Evolutionary conservation across 1,139 yeast genomes (phyloP), one percentile per base, ranked within the genome.

Genomic region (Candida glucosophila): DNA sequence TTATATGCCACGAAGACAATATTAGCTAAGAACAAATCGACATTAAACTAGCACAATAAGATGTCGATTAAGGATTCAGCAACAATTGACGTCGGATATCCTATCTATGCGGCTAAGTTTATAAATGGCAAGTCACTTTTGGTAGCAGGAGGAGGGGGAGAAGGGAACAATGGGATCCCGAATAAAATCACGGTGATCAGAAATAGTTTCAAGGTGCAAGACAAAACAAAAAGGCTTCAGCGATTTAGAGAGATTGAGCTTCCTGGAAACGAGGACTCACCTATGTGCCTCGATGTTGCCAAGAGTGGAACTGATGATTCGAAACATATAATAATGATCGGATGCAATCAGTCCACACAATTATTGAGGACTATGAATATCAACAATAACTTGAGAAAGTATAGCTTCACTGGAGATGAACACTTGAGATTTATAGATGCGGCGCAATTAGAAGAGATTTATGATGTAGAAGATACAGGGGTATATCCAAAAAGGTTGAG

Each of bases 91-190:
- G 60, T 78, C 23, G 88, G 82, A 3, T 85, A 80, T 44, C 97
- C 98, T 1, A 67, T 85, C 11, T 81, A 78, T 43, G 92, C 83
- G 2, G 77, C 88, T 31, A 69, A 71, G 36, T 88, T 83, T 47
- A 60, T 77, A 28, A 65, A 73, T 39, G 67, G 76, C 39, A 59
- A 65, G 37, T 69, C 77, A 3, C 51, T 86, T 18, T 52, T 86
- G 27, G 81, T 80, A 15, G 74, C 86, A 4, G 98, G 98, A 22
- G 98, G 97, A 23, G 96, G 96, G 19, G 97, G 96, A 20, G 94
- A 83, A 50, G 94, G 94, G 10, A 77, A 72, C 43, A 65, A 83
- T 44, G 96, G 95, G 22, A 74, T 86, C 29, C 82, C 90, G 23
- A 88, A 88, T 52, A 85, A 81, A 48, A 61, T 88, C 40, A 75